Evolutionary conservation across 2,329 filamentous ascomycete species (phyloP), one percentile per base, ranked within the genome.

Genomic region (Triangularia verruculosa): DNA sequence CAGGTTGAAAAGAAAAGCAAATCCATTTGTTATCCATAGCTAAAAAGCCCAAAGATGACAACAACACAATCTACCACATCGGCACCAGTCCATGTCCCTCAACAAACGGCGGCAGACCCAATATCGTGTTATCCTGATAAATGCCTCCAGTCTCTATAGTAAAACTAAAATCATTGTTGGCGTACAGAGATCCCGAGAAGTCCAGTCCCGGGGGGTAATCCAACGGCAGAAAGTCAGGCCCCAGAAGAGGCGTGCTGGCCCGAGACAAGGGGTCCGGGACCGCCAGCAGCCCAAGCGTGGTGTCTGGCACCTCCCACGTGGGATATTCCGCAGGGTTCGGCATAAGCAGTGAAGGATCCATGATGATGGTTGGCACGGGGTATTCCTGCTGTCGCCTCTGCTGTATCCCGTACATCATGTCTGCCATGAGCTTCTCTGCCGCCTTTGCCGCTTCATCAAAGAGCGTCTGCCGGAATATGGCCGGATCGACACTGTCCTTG

Each of bases 181-280:
- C 11, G n/a, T 47, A 47, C 39, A 47, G 17, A 9, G 1, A 0
- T 2, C n/a, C 39, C 8, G 39, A 5, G 20, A 47, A 47, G 1
- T 47, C 39, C 39, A 47, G 2, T 8, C 13, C n/a, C n/a, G n/a
- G 17, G 8, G 57, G 57, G 20, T 56, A 60, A n/a, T 60, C 61
- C 4, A 63, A 17, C 13, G 57, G 22, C 57, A 63, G 27, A 28
- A 63, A 60, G 22, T 63, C 61, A 52, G 57, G 54, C 8, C 39
- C 57, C 15, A 63, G n/a, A 20, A 63, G 34, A 7, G 61, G 57
- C n/a, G 61, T 56, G 61, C 57, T 63, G 6, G 43, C 55, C n/a
- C 27, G 39, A 13, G 39, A 32, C 57, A 60, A 15, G 51, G 57
- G 24, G 25, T 53, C 39, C 24, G 27, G n/a, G 55, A 39, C 22